Base-by-base conservation (phyloP, 1,139 yeast species). In the Saccharomyces hybrid region DNA sequence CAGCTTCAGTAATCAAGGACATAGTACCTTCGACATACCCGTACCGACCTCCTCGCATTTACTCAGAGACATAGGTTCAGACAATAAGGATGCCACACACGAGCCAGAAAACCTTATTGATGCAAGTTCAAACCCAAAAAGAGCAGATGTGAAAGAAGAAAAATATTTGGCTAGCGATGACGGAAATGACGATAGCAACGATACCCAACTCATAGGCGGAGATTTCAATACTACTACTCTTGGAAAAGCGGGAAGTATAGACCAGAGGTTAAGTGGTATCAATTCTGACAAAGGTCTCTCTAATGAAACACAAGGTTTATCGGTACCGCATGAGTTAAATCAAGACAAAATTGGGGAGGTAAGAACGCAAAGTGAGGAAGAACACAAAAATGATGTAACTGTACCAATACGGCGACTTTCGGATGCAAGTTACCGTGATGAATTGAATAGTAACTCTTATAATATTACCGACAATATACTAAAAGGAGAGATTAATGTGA, bases 21-120 rank as follows among this genome's bases (percentile, higher is more conserved):
- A 64, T 50, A 65, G 65, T 48, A 58, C 62, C 1, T 68, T 68
- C 53, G 61, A 64, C n/a, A 64, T 68, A 31, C 70, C 70, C 12
- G 52, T 53, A 19, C 28, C 52, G 12, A 47, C 57, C 2, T 28
- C 53, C 7, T 46, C 48, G 6, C 31, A 46, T 26, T 46, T 27
- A 24, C 31, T 27, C 31, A 46, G 28, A 3, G 31, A 21, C 42
- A 34, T 14, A 34, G 44, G 7, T 6, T 50, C 42, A 12, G 52
- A 32, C 26, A 46, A 47, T 14, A 28, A 48, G 9, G 34, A 14
- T 16, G 14, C 49, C 48, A 11, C 28, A 28, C 47, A 55, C 27
- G 42, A 52, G 21, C 7, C 16, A 51, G 56, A 38, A 38, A 54
- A 19, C 50, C 50, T 6, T 50, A 19, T 11, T 38, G n/a, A 19